A percentile compares a stretch with the other conserved stretches of the same genome.
Evolutionary conservation across 78 protist genomes (phyloP).

Genomic region (Corallochytrium limacisporum): DNA sequence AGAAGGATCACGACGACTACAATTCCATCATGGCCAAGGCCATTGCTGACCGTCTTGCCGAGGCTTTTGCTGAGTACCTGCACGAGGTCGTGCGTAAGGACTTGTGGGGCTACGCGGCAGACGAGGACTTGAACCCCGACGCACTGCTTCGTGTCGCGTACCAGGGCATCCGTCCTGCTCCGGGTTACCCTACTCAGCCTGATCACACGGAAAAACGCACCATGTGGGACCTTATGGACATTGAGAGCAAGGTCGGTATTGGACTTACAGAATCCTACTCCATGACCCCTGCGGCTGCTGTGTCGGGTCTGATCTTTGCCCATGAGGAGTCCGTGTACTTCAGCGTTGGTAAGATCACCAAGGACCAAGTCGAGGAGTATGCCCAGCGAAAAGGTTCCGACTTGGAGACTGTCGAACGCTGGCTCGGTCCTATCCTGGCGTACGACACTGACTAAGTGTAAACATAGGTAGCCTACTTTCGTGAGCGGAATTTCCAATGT

Average conservation of each 20-base stretch:
- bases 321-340: slow-evolving; percentile 77
- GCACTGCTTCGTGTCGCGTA: slow-evolving; percentile 67
- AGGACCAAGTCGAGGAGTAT: slow-evolving; percentile 86
- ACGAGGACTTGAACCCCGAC: slow-evolving; percentile 45
- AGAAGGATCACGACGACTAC: slow-evolving; percentile 69
- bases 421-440: slow-evolving; percentile 66
- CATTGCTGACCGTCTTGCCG: slow-evolving; percentile 78
- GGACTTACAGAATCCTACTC: slow-evolving; percentile 78
- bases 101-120: slow-evolving; percentile 80
- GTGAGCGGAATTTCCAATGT: too few species aligned
- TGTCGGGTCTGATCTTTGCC: slow-evolving; percentile 82
- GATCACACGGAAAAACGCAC: slow-evolving; percentile 94
- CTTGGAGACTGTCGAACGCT: slow-evolving; percentile 54
- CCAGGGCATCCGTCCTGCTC: slow-evolving; percentile 95
- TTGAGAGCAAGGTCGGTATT: slow-evolving; percentile 28
- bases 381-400: slow-evolving; percentile 64
- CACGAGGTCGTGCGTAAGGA: slow-evolving; percentile 76
- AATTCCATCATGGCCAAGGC: slow-evolving; percentile 81
- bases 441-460: slow-evolving; percentile 42
- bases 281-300: slow-evolving; percentile 94
- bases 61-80: slow-evolving; percentile 75
- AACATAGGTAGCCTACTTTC: neutral
- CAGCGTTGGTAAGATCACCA: slow-evolving; percentile 82
- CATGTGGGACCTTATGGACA: slow-evolving; percentile 53
- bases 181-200: slow-evolving; percentile 97